Conservation (phyloP, 768 basidiomycete genomes). For the Macrolepiota fuliginosa region DNA sequence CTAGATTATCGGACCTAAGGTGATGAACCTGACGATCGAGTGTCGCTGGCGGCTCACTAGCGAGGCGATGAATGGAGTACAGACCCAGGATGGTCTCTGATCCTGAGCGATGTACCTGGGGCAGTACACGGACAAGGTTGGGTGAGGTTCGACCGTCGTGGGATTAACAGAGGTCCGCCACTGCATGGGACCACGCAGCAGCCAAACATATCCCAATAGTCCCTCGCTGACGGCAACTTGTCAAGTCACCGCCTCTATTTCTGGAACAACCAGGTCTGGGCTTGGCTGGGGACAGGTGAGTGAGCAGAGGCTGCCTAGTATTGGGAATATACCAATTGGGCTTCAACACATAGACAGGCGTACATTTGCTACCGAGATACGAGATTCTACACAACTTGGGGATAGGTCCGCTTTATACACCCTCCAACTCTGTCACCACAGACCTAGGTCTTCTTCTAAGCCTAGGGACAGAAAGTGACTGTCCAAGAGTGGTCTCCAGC, state of each 20-base stretch:
- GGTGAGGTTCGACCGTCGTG: slow-evolving; percentile 13
- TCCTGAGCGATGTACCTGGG: slow-evolving; percentile 28
- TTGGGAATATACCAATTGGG: not conserved
- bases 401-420: not conserved
- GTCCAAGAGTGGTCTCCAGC: slow-evolving; percentile 32
- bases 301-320: not conserved
- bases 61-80: slow-evolving; percentile 11
- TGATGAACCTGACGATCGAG: slow-evolving; percentile 9
- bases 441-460: not conserved
- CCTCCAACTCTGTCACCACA: not conserved
- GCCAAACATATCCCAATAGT: slow-evolving; percentile 10
- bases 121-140: slow-evolving; percentile 23
- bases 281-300: too few relatives aligned
- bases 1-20: slow-evolving; percentile 12
- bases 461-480: slow-evolving; percentile 31
- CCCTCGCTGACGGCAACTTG: slow-evolving; percentile 1
- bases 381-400: not conserved
- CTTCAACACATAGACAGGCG: not conserved
- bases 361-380: not conserved
- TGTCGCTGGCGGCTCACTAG: not conserved
- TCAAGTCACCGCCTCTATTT: not conserved
- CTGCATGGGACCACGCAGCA: slow-evolving; percentile 4
- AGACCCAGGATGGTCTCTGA: slow-evolving; percentile 25
- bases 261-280: too few relatives aligned
- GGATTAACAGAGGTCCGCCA: slow-evolving; percentile 12